Conservation (phyloP, 2,329 filamentous ascomycete species). For the Cercospora sp. region DNA sequence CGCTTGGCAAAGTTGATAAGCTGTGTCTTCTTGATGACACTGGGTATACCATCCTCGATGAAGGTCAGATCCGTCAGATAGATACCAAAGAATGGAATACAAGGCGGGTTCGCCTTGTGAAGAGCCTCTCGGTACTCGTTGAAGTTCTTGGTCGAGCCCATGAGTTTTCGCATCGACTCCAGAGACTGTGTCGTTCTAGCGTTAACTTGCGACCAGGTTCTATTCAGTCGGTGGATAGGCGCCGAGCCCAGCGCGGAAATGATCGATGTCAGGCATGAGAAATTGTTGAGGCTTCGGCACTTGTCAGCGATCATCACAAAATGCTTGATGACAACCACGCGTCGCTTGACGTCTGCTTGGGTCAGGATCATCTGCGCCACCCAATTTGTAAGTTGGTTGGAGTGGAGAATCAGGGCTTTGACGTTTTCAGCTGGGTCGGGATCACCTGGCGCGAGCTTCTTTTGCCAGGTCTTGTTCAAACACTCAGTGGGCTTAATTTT, state of each 20-base stretch:
- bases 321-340: conserved; percentile 96
- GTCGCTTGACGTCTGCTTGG: conserved; percentile 90
- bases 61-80: conserved; percentile 97
- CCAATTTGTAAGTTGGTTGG: conserved; percentile 99
- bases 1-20: conserved; percentile 99
- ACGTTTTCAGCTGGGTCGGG: conserved; percentile 89
- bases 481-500: conserved; percentile 97
- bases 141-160: conserved; percentile 98
- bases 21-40: conserved; percentile 92
- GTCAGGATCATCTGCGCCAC: conserved; percentile 98
- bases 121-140: conserved; percentile 92
- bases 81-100: conserved; percentile 98
- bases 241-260: conserved; percentile 94
- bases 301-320: conserved; percentile 97
- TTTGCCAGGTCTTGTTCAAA: conserved; percentile 98
- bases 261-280: conserved; percentile 94
- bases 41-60: conserved; percentile 97
- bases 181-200: conserved; percentile 76
- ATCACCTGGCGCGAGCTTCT: conserved; percentile 80
- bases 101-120: conserved; percentile 90
- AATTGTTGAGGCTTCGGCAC: conserved; percentile 93
- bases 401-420: conserved; percentile 93
- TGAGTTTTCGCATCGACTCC: conserved; percentile 88
- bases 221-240: conserved; percentile 86
- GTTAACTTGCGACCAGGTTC: conserved; percentile 93